Evolutionary conservation across 2,329 filamentous ascomycete genomes (phyloP).

Genomic region (Myrmaecium sp.): DNA sequence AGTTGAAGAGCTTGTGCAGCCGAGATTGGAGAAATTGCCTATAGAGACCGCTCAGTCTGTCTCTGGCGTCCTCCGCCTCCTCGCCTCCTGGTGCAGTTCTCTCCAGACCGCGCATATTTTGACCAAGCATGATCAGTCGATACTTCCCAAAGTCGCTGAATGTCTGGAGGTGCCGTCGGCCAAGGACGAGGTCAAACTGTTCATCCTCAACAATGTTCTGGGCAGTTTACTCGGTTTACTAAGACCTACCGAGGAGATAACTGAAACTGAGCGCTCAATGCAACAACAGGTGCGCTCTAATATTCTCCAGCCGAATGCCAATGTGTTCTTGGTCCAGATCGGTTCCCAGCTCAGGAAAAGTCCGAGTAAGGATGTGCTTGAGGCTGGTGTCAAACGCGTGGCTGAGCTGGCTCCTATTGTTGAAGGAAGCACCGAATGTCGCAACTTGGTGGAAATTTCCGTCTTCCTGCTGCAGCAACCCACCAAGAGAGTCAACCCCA

Average conservation of each 20-base stretch:
- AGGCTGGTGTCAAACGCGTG: slow-evolving; percentile 62
- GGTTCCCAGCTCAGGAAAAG: slow-evolving; percentile 37
- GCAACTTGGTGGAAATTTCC: slow-evolving; percentile 63
- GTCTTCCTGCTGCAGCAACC: slow-evolving; percentile 73
- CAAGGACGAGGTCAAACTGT: slow-evolving; percentile 75
- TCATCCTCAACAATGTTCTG: slow-evolving; percentile 43
- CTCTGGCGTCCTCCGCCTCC: slow-evolving; percentile 64
- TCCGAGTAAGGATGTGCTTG: slow-evolving; percentile 56
- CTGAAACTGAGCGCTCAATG: slow-evolving; percentile 37
- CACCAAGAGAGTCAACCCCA: slow-evolving; percentile 64
- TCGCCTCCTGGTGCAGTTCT: slow-evolving; percentile 64
- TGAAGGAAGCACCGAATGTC: slow-evolving; percentile 38
- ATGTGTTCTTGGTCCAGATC: slow-evolving; percentile 41
- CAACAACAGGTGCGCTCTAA: slow-evolving; percentile 41
- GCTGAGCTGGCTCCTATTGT: slow-evolving; percentile 44
- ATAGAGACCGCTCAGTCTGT: slow-evolving; percentile 78
- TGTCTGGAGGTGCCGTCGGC: slow-evolving; percentile 55
- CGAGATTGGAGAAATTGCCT: slow-evolving; percentile 61
- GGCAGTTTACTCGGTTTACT: slow-evolving; percentile 8
- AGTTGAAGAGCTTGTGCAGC: slow-evolving; percentile 57
- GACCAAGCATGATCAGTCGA: slow-evolving; percentile 36
- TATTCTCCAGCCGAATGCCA: slow-evolving; percentile 49
- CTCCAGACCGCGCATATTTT: slow-evolving; percentile 53
- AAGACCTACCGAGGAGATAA: no score
- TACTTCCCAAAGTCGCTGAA: slow-evolving; percentile 56